Evolutionary conservation across 1,139 yeast species (phyloP), one percentile per base, ranked within the genome.

Genomic region (Scheffersomyces quercinus): DNA sequence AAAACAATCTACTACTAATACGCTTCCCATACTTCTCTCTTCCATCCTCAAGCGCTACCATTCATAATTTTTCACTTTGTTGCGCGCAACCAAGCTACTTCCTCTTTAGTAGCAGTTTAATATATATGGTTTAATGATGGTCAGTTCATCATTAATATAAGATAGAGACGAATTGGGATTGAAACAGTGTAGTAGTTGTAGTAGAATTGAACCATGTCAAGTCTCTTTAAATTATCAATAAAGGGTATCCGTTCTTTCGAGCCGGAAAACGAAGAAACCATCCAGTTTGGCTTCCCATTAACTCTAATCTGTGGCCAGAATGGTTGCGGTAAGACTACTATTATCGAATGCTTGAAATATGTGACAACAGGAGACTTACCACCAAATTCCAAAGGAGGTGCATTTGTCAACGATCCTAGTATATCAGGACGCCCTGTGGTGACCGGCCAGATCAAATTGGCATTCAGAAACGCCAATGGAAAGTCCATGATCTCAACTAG

Each of bases 241-340:
- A 86, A 85, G 47, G 99, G 99, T 29, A 81, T 95, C 5, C 73
- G 99, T 38, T 90, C 98, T 0, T 95, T 93, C 60, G 95, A 88
- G 52, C 85, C 89, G 13, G 83, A 84, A 50, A 81, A 82, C 39
- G 77, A 88, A 28, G 97, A 93, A 58, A 85, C 91, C 2, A 89
- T 95, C 48, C 89, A 88, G 58, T 95, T 95, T 65, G 93, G 93
- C 9, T 81, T 81, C 38, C 99, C 99, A 0, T 67, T 95, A 56
- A 95, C 99, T 0, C 73, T 95, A 43, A 93, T 95, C 46, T 96
- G 95, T 39, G 99, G 99, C 0, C 89, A 88, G 47, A 95, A 95
- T 67, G 99, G 99, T 35, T 86, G 97, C 33, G 99, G 99, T n/a
- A 95, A 95, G 62, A 95, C 99, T 49, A 91, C 99, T 1, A 85